These are phyloP conservation scores for Chaetomium cochliodes DNA, from an alignment of 495 filamentous ascomycete species.

Conservation along the genomic window DNA sequence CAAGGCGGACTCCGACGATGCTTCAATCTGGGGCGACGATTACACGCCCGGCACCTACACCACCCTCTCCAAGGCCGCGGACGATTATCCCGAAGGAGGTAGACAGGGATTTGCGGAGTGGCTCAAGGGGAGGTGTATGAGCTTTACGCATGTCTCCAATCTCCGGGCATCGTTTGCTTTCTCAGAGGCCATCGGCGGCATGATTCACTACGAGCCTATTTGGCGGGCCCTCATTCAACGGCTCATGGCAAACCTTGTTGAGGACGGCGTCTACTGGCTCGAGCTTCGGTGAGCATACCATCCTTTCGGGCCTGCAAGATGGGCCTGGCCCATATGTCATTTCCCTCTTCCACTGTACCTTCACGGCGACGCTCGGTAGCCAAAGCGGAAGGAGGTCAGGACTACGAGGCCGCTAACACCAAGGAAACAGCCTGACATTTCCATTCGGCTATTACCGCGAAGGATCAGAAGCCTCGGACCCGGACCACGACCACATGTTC, in stretches of 20 bases:
- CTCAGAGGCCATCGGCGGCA: constrained; percentile 57
- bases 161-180: not conserved
- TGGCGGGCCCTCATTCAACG: constrained; percentile 70
- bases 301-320: constrained; percentile 3
- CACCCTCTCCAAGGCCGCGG: constrained; percentile 62
- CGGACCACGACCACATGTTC: constrained; percentile 64
- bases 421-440: constrained; percentile 32
- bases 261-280: constrained; percentile 78
- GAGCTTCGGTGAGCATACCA: constrained; percentile 55
- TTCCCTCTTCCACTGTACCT: not conserved
- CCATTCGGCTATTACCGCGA: constrained; percentile 58
- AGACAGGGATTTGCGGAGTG: constrained; percentile 70
- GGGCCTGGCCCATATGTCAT: constrained; percentile 10
- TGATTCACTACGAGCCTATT: constrained; percentile 89
- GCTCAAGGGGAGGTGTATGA: constrained; percentile 70
- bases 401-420: not conserved
- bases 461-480: constrained; percentile 58
- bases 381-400: not conserved
- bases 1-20: constrained; percentile 6
- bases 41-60: constrained; percentile 60
- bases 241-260: constrained; percentile 63
- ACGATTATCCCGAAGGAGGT: constrained; percentile 69
- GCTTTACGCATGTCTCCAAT: constrained; percentile 42
- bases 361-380: not conserved
- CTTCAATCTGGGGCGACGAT: constrained; percentile 23